A percentile compares a stretch with the other conserved stretches of the same genome.
phyloP scores from a whole-genome alignment of 352 stramenopile genomes.

The Paralagenidium karlingii region DNA sequence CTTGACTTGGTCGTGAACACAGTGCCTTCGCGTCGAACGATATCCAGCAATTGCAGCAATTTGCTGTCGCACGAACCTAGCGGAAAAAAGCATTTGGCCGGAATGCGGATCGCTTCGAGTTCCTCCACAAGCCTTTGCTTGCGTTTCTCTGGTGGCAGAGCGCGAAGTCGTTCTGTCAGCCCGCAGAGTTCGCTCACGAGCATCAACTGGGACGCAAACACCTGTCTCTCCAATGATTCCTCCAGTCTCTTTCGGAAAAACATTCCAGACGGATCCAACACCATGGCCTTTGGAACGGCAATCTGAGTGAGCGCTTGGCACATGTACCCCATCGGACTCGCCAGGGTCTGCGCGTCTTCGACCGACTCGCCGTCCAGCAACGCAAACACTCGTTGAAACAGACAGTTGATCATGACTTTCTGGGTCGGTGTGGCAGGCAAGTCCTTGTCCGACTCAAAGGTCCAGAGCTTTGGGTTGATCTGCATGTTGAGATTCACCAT shows the following conservation, averaged over 20 bases:
- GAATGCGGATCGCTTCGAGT: conserved; percentile 39
- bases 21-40: conserved; percentile 52
- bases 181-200: conserved; percentile 66
- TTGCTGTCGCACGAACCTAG: conserved; percentile 51
- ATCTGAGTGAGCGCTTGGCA: conserved; percentile 36
- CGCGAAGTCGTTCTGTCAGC: conserved; percentile 61
- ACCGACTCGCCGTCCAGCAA: conserved; percentile 12
- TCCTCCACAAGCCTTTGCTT: conserved; percentile 46
- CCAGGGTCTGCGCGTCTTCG: background rate
- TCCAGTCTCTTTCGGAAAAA: background rate
- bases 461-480: conserved; percentile 42
- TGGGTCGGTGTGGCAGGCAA: conserved; percentile 48
- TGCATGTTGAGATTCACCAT: conserved; percentile 80
- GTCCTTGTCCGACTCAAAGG: conserved; percentile 45
- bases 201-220: conserved; percentile 54
- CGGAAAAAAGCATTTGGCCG: conserved; percentile 48
- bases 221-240: conserved; percentile 2
- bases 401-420: conserved; percentile 37
- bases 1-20: conserved; percentile 83
- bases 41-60: conserved; percentile 46
- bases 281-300: conserved; percentile 26
- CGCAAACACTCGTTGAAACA: conserved; percentile 46
- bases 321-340: conserved; percentile 30
- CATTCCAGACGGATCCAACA: no score
- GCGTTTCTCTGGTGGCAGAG: conserved; percentile 31